Conservation (phyloP, 257 asterid genomes). For the Gentiana macrophylla region DNA sequence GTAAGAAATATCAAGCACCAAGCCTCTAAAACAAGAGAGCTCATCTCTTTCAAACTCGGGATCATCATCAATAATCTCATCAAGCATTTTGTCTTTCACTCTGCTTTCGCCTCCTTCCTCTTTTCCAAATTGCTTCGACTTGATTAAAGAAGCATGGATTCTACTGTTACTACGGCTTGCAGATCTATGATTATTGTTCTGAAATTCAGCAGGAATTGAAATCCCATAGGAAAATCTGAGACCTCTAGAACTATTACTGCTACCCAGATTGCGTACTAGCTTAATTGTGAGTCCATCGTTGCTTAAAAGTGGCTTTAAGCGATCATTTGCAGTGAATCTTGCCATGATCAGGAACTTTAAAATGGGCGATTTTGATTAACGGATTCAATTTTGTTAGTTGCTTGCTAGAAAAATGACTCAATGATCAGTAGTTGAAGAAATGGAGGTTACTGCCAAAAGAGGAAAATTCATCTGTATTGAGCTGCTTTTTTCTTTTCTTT, state of each 20-base stretch:
- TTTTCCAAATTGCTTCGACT: slow-evolving; percentile 9
- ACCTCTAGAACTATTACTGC: slow-evolving; percentile 4
- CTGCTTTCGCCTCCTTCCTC: background rate
- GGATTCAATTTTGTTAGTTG: too few relatives aligned
- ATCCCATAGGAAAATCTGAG: slow-evolving; percentile 17
- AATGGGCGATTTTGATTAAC: too few relatives aligned
- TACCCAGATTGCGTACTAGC: slow-evolving; percentile 6
- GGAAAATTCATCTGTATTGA: too few relatives aligned
- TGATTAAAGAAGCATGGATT: slow-evolving; percentile 18
- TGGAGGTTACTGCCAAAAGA: too few relatives aligned
- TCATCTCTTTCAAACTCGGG: slow-evolving; percentile 44
- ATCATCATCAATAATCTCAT: slow-evolving; percentile 32
- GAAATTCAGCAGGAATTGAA: slow-evolving; percentile 18
- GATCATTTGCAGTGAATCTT: slow-evolving; percentile 7
- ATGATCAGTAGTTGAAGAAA: too few relatives aligned
- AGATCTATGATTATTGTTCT: slow-evolving; percentile 25
- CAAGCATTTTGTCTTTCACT: slow-evolving; percentile 23
- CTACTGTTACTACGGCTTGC: slow-evolving; percentile 13
- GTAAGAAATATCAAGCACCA: slow-evolving; percentile 86
- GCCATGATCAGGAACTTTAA: slow-evolving; percentile 4
- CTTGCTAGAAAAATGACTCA: too few relatives aligned
- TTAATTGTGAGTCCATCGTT: slow-evolving; percentile 11
- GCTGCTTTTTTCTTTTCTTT: too few relatives aligned
- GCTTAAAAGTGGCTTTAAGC: slow-evolving; percentile 5
- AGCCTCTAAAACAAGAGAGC: slow-evolving; percentile 66